Conservation (phyloP, 208 protist genomes). For the Trypanosoma caninum region DNA sequence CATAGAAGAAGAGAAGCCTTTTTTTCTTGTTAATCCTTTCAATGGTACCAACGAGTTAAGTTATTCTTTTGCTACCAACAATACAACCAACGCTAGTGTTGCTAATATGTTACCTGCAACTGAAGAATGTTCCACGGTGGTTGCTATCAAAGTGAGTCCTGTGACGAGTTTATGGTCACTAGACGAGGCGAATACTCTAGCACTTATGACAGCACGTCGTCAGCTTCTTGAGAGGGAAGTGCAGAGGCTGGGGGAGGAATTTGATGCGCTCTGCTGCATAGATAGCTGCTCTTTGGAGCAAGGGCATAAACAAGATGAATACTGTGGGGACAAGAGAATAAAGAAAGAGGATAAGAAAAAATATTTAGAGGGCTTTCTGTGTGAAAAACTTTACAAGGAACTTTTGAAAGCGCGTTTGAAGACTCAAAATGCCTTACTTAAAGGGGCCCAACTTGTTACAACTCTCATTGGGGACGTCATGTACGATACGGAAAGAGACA, state of each 20-base stretch:
- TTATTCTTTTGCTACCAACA: no score
- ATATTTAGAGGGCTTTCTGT: no score
- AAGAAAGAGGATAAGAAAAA: no score
- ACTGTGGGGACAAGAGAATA: not conserved
- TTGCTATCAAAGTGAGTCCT: constrained; percentile 22
- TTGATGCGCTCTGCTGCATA: not conserved
- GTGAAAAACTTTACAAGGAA: not conserved
- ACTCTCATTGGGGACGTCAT: constrained; percentile 15
- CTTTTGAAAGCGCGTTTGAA: constrained; percentile 3
- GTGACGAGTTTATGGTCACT: constrained; percentile 15
- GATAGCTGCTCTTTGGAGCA: no score
- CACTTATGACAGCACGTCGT: not conserved
- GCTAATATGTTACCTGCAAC: no score
- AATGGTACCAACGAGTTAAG: no score
- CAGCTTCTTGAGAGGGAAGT: constrained; percentile 3
- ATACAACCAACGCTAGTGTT: no score
- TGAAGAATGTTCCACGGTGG: not conserved
- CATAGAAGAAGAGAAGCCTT: not conserved
- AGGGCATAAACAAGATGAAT: not conserved
- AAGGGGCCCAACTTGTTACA: constrained; percentile 5
- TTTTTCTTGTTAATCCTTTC: no score
- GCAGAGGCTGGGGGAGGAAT: not conserved
- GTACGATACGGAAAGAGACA: constrained; percentile 19
- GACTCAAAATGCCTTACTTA: not conserved
- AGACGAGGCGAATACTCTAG: constrained; percentile 12